Percentiles rank a stretch among this genome's conserved stretches.
These are phyloP conservation scores for Hermanozyma aechmeae DNA, from an alignment of 805 yeast genomes.

Conservation along the genomic window DNA sequence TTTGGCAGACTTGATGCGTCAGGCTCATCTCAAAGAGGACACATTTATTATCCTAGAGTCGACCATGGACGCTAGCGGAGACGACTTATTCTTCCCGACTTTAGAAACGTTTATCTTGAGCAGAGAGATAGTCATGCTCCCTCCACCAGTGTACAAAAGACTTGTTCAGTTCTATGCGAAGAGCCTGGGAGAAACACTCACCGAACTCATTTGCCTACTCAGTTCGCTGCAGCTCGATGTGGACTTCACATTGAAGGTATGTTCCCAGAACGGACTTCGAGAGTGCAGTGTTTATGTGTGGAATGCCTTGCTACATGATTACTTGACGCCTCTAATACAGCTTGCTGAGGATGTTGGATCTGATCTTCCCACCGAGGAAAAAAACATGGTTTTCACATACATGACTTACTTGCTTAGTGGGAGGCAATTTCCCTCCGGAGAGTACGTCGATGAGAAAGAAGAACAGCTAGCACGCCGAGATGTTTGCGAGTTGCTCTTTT, in stretches of 20 bases:
- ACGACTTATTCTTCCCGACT: constrained; percentile 37
- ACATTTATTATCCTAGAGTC: constrained; percentile 7
- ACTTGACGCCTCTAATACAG: constrained; percentile 58
- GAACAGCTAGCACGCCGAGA: constrained; percentile 4
- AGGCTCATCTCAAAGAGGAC: constrained; percentile 7
- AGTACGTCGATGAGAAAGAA: constrained; percentile 24
- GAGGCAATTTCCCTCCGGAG: constrained; percentile 70
- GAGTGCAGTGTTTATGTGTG: constrained; percentile 67
- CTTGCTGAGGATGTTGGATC: constrained; percentile 22
- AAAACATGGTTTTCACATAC: constrained; percentile 38
- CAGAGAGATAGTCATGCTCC: constrained; percentile 37
- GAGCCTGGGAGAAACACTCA: constrained; percentile 39
- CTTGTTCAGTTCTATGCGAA: constrained; percentile 46
- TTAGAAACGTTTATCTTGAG: constrained; percentile 44
- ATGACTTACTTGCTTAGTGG: constrained; percentile 66
- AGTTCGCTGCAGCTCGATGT: constrained; percentile 66
- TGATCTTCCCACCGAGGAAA: constrained; percentile 2
- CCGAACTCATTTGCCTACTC: constrained; percentile 59
- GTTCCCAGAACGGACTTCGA: constrained; percentile 44
- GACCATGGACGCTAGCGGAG: constrained; percentile 3
- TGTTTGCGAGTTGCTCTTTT: constrained; percentile 7
- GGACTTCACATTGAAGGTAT: constrained; percentile 60
- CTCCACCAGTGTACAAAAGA: constrained; percentile 56
- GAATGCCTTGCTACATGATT: constrained; percentile 63
- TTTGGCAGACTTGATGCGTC: constrained; percentile 2